These are phyloP conservation scores for Trichoderma arundinaceum DNA, from an alignment of 2,329 filamentous ascomycete genomes.

Conservation along the genomic window DNA sequence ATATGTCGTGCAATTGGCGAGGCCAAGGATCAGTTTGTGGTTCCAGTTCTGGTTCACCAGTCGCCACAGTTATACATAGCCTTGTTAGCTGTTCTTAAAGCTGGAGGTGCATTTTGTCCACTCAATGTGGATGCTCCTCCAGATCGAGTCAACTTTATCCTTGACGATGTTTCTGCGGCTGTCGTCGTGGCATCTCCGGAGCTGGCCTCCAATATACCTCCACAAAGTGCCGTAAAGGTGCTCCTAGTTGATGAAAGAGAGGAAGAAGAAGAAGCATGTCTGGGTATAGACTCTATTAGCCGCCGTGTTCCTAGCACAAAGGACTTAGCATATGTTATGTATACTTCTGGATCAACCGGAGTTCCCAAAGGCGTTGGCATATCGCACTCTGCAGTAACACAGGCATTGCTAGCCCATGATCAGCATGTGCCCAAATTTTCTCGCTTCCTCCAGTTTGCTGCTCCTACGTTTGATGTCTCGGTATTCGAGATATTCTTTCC, in stretches of 20 bases:
- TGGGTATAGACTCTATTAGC: slow-evolving; percentile 17
- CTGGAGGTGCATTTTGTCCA: slow-evolving; percentile 85
- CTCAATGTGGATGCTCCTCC: slow-evolving; percentile 77
- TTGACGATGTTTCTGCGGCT: slow-evolving; percentile 73
- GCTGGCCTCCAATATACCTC: slow-evolving; percentile 50
- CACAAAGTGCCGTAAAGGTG: slow-evolving; percentile 42
- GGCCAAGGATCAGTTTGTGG: slow-evolving; percentile 50
- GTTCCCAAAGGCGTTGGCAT: slow-evolving; percentile 86
- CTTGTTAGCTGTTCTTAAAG: slow-evolving; percentile 77
- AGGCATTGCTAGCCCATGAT: slow-evolving; percentile 83
- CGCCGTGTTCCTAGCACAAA: slow-evolving; percentile 39
- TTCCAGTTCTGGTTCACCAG: slow-evolving; percentile 81
- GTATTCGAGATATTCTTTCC: slow-evolving; percentile 96
- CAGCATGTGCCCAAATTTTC: slow-evolving; percentile 75
- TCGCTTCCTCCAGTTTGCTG: slow-evolving; percentile 88
- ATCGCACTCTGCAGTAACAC: slow-evolving; percentile 79
- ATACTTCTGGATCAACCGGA: slow-evolving; percentile 89
- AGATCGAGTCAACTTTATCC: slow-evolving; percentile 79
- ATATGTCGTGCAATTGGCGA: slow-evolving; percentile 44
- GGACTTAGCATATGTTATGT: slow-evolving; percentile 84
- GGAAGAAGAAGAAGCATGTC: slow-evolving; percentile 26
- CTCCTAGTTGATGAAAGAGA: slow-evolving; percentile 44
- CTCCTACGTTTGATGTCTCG: slow-evolving; percentile 91
- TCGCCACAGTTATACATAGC: slow-evolving; percentile 78
- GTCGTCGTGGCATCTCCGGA: slow-evolving; percentile 68